Evolutionary conservation across 768 basidiomycete species (phyloP), one percentile per base, ranked within the genome.

Genomic region (Lentinula lateritia): DNA sequence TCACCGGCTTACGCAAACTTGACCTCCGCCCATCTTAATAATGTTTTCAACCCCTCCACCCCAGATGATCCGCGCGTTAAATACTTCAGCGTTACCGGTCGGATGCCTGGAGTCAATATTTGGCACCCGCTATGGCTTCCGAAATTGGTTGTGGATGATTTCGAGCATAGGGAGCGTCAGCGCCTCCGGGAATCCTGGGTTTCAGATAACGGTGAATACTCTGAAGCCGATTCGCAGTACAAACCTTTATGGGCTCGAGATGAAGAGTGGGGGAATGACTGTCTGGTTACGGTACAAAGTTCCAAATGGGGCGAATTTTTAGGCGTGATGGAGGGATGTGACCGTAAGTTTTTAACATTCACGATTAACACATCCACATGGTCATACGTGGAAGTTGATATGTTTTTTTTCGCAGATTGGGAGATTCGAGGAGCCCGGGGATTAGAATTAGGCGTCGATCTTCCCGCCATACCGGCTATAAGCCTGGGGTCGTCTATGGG

Each of bases 121-220:
- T 93, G 90, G 88, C 97, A 98, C 71, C 97, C 97, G 0, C 86
- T 99, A 58, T 99, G 96, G 94, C 80, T 98, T 41, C 93, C 96
- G 0, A 97, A 98, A 75, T 82, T 95, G 75, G 89, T 99, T 35
- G 77, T 98, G 41, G 96, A 99, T 69, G 89, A 91, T 0, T 82
- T 85, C 20, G 94, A 95, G 67, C 82, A 83, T 63, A 80, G 76
- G 58, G 79, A 84, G 67, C 73, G 86, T 69, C 73, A 79, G 20
- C 75, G 71, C 18, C 61, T 83, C 23, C 78, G 75, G 52, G 68
- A 68, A 43, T 54, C 66, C 5, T 79, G 78, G 77, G 75, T 76
- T 42, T 56, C 67, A 45, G 74, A 75, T 15, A 68, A 72, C 13
- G 65, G 66, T 2, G 64, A 63, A 50, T 38, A 41, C 20, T 20